A percentile compares a stretch with the other conserved stretches of the same genome.
These are phyloP conservation scores for Aspergillus sp. DNA, from an alignment of 2,329 filamentous ascomycete species.

Conservation along the genomic window DNA sequence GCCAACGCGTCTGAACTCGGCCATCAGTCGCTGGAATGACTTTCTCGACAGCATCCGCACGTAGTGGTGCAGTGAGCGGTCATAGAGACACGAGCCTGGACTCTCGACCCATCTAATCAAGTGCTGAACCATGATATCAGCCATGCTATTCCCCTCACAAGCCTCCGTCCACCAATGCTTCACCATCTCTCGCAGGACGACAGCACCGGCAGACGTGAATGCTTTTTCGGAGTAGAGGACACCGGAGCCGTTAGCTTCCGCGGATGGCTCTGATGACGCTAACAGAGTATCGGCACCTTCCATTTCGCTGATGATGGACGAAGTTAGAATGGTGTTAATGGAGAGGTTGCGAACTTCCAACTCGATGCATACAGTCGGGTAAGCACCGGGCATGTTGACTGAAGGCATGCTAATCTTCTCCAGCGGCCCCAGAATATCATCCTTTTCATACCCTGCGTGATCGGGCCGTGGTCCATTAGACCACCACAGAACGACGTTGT, in stretches of 20 bases:
- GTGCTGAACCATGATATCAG: constrained; percentile 94
- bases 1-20: constrained; percentile 88
- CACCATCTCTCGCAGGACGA: constrained; percentile 93
- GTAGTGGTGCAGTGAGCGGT: constrained; percentile 88
- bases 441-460: constrained; percentile 90
- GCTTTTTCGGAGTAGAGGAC: constrained; percentile 77
- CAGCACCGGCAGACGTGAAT: constrained; percentile 84
- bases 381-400: constrained; percentile 87
- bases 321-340: constrained; percentile 96
- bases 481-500: constrained; percentile 96
- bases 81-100: constrained; percentile 88
- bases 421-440: constrained; percentile 73
- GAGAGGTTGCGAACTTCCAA: constrained; percentile 86
- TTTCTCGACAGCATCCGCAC: constrained; percentile 98
- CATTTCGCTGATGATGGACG: constrained; percentile 90
- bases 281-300: constrained; percentile 84
- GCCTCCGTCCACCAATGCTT: constrained; percentile 98
- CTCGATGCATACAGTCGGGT: constrained; percentile 93
- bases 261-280: constrained; percentile 61
- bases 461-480: constrained; percentile 78
- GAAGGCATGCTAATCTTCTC: constrained; percentile 87
- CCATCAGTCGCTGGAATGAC: constrained; percentile 93
- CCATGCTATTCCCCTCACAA: constrained; percentile 82
- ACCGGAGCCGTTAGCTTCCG: constrained; percentile 55
- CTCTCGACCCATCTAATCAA: constrained; percentile 95